Percentiles rank a stretch among this genome's conserved stretches.
phyloP scores from a whole-genome alignment of 169 alveolate species.

The Plasmodium knowlesi region DNA sequence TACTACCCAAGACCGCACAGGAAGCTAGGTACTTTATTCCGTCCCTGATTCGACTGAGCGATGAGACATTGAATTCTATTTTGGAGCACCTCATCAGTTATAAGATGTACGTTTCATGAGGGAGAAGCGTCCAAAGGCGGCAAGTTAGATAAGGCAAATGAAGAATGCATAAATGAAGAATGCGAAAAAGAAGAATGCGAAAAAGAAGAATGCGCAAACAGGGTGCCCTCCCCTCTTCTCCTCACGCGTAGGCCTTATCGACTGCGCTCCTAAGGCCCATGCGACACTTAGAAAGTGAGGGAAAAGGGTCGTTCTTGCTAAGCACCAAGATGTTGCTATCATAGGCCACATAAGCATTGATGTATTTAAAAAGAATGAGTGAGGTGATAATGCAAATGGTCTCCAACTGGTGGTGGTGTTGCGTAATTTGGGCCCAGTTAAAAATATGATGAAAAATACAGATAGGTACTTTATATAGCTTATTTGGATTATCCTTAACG shows the following conservation, averaged over 20 bases:
- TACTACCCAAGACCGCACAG: slow-evolving; percentile 89
- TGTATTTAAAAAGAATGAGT: slow-evolving; percentile 28
- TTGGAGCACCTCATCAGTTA: slow-evolving; percentile 76
- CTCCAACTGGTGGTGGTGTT: slow-evolving; percentile 43
- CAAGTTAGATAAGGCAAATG: not conserved
- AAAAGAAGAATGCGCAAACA: not conserved
- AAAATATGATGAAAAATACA: slow-evolving; percentile 50
- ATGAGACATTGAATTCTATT: slow-evolving; percentile 75
- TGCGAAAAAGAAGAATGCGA: not conserved
- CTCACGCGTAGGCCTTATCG: not conserved
- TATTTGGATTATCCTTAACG: slow-evolving; percentile 26
- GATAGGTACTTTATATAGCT: slow-evolving; percentile 47
- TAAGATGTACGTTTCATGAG: slow-evolving; percentile 74
- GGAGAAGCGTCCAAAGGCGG: not conserved
- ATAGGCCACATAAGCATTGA: slow-evolving; percentile 41
- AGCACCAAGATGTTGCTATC: slow-evolving; percentile 56
- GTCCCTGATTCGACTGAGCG: slow-evolving; percentile 76
- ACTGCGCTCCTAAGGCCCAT: not conserved
- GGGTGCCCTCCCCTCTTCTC: too few relatives aligned
- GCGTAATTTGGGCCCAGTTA: slow-evolving; percentile 55
- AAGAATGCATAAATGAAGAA: not conserved
- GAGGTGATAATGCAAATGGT: slow-evolving; percentile 45
- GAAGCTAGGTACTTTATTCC: slow-evolving; percentile 89
- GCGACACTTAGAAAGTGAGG: slow-evolving; percentile 9
- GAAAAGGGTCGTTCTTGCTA: slow-evolving; percentile 63